Conservation (phyloP, 208 protist species). For the Jaenimonas drosophilae region DNA sequence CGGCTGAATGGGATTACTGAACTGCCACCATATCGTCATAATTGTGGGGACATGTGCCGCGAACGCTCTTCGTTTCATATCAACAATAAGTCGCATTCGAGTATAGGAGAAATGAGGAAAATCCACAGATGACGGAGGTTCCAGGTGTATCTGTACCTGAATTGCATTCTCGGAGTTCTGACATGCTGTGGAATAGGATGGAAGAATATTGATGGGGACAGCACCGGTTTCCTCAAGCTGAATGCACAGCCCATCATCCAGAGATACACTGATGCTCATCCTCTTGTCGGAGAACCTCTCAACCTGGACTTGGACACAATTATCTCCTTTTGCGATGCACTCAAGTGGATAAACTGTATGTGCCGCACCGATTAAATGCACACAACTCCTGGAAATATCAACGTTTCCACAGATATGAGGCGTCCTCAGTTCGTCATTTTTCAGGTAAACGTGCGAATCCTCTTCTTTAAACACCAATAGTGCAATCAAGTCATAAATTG, state of each 20-base stretch:
- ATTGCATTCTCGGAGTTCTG: too few species aligned
- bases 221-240: slow-evolving; percentile 10
- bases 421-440: slow-evolving; percentile 12
- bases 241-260: slow-evolving; percentile 18
- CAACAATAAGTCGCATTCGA: slow-evolving; percentile 12
- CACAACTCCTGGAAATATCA: neutral
- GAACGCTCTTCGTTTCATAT: slow-evolving; percentile 6
- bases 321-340: too few species aligned
- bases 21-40: slow-evolving; percentile 36
- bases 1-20: slow-evolving; percentile 32
- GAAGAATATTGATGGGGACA: slow-evolving; percentile 6
- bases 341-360: too few species aligned
- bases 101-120: slow-evolving; percentile 37
- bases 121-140: slow-evolving; percentile 3
- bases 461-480: slow-evolving; percentile 26
- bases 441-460: slow-evolving; percentile 43
- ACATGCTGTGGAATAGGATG: too few species aligned
- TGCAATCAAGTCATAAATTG: slow-evolving; percentile 29
- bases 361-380: too few species aligned
- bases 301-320: slow-evolving; percentile 17
- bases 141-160: neutral
- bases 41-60: slow-evolving; percentile 45
- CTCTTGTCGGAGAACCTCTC: slow-evolving; percentile 44
- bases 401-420: slow-evolving; percentile 31
- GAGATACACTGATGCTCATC: slow-evolving; percentile 26